Evolutionary conservation across 495 filamentous ascomycete genomes (phyloP).

Genomic region (Tuber magnatum): DNA sequence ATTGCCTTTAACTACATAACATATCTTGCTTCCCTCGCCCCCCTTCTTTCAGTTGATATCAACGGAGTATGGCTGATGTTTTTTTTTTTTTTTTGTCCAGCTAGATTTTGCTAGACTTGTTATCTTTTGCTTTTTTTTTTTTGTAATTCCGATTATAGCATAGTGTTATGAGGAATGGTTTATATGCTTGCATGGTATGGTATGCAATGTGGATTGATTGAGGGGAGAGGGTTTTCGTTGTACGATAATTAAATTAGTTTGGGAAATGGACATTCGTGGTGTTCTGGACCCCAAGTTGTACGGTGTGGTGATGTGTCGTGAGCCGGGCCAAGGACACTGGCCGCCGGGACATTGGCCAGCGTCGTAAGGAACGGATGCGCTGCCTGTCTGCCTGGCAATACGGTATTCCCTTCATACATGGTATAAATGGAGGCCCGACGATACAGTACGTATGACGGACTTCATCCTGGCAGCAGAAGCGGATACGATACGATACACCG

Average conservation of each 20-base stretch:
- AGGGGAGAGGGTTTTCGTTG: not conserved
- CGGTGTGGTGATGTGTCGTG: no score
- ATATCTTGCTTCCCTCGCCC: not conserved
- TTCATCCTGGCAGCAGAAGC: no score
- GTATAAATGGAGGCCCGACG: not conserved
- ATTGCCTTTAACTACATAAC: not conserved
- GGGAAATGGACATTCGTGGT: no score
- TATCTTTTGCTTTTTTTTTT: not conserved
- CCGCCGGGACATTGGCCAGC: not conserved
- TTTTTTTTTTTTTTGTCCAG: not conserved
- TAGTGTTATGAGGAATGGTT: constrained; percentile 3
- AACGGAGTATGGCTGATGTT: not conserved
- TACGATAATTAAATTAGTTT: no score
- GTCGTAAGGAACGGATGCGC: not conserved
- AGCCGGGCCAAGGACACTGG: not conserved
- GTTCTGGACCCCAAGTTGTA: no score
- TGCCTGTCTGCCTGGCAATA: no score
- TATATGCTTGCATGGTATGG: constrained; percentile 1
- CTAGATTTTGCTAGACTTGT: not conserved
- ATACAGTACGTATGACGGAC: no score
- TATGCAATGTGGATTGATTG: constrained; percentile 3
- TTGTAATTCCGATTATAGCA: constrained; percentile 1
- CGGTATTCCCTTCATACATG: no score
- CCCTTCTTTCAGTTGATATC: not conserved
- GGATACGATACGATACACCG: no score